These are phyloP conservation scores for Acanthamoeba divionensis DNA, from an alignment of 208 protist species.

Conservation along the genomic window DNA sequence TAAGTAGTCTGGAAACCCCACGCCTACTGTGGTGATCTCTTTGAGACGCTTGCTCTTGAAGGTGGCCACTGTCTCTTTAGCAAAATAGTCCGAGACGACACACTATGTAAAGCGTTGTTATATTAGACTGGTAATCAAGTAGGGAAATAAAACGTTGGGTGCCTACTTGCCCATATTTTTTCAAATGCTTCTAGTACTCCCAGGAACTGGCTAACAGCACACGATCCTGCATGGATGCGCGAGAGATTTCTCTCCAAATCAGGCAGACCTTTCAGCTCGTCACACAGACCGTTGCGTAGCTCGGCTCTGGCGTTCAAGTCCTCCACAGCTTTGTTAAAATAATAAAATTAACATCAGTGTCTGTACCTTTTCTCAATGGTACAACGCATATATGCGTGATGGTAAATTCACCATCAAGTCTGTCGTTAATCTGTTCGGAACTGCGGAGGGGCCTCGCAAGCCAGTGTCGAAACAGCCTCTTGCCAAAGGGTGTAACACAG, in stretches of 20 bases:
- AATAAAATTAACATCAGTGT: neutral
- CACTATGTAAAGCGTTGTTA: neutral
- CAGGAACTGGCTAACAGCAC: conserved; percentile 31
- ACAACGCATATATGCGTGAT: neutral
- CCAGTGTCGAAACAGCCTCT: conserved; percentile 69
- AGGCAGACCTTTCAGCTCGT: neutral
- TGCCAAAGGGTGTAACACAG: conserved; percentile 67
- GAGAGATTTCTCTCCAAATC: conserved; percentile 57
- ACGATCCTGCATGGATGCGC: conserved; percentile 47
- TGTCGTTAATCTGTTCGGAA: conserved; percentile 49
- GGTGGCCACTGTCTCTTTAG: neutral
- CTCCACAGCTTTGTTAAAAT: neutral
- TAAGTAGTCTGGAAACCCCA: conserved; percentile 12
- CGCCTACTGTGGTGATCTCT: neutral
- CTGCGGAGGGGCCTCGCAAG: conserved; percentile 58
- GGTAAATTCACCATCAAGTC: conserved; percentile 26
- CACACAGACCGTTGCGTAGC: neutral
- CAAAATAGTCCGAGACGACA: neutral
- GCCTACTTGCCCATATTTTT: conserved; percentile 2
- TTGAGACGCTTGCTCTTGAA: conserved; percentile 25
- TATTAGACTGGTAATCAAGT: neutral
- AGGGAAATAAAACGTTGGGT: neutral
- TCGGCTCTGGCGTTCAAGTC: conserved; percentile 18
- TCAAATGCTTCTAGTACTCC: conserved; percentile 54
- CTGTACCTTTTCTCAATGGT: neutral